Conservation (phyloP, 129 eudicot genomes). For the Silybum marianum region DNA sequence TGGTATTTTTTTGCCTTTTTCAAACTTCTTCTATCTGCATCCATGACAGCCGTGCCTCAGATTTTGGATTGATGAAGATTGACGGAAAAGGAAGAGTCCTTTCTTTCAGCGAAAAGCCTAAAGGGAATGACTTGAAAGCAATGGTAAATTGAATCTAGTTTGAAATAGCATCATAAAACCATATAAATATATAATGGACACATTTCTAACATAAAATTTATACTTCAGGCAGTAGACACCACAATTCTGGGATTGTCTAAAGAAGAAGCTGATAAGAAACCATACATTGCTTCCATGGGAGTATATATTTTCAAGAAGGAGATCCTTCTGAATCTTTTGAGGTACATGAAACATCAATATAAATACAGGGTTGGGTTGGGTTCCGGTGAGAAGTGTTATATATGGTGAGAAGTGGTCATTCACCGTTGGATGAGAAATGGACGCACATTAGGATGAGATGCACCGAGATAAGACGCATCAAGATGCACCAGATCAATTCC, state of each 20-base stretch:
- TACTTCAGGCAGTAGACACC: constrained; percentile 90
- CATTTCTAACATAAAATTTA: not conserved
- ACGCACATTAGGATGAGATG: too few relatives aligned
- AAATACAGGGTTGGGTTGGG: not conserved
- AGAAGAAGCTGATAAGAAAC: constrained; percentile 90
- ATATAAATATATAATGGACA: not conserved
- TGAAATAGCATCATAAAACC: constrained; percentile 1
- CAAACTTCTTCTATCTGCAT: constrained; percentile 28
- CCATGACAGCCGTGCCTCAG: constrained; percentile 91
- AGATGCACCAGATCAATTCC: too few relatives aligned
- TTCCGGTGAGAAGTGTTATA: too few relatives aligned
- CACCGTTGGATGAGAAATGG: too few relatives aligned
- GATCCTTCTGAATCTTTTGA: constrained; percentile 76
- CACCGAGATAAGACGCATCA: too few relatives aligned
- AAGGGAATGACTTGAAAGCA: constrained; percentile 80
- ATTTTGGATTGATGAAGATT: constrained; percentile 96
- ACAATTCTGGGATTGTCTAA: constrained; percentile 77
- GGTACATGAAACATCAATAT: constrained; percentile 41
- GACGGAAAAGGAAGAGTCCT: constrained; percentile 77
- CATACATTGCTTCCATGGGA: constrained; percentile 98
- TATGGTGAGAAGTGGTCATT: too few relatives aligned
- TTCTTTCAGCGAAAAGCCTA: constrained; percentile 92
- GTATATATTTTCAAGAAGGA: constrained; percentile 90
- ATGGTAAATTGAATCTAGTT: constrained; percentile 53
- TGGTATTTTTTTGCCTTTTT: constrained; percentile 4